These are phyloP conservation scores for Penicillium sp. DNA, from an alignment of 2,329 filamentous ascomycete species.

Conservation along the genomic window DNA sequence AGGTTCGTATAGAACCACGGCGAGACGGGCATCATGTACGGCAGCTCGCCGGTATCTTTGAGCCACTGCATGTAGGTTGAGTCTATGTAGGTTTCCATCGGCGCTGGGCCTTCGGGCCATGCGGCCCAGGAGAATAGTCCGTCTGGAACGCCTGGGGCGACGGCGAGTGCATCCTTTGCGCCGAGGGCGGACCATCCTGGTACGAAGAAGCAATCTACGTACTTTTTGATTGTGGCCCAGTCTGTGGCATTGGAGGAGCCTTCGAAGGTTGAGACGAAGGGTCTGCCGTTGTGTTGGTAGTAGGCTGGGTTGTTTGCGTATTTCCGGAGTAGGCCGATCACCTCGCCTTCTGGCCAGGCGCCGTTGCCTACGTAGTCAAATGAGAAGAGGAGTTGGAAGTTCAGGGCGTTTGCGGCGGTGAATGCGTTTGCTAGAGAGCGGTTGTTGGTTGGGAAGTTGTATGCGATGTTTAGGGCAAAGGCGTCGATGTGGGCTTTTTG, in stretches of 20 bases:
- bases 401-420: not conserved
- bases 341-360: conserved; percentile 3
- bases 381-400: conserved; percentile 7
- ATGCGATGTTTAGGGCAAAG: conserved; percentile 42
- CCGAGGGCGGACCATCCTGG: conserved; percentile 47
- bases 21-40: conserved; percentile 56
- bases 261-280: conserved; percentile 43
- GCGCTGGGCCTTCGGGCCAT: conserved; percentile 5
- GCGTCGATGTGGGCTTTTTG: conserved; percentile 40
- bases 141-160: conserved; percentile 9
- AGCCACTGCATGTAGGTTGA: conserved; percentile 9
- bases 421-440: conserved; percentile 5
- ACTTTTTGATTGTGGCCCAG: conserved; percentile 45
- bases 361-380: conserved; percentile 10
- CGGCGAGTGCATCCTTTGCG: conserved; percentile 24
- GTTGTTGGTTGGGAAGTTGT: conserved; percentile 9
- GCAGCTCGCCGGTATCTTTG: not conserved
- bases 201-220: conserved; percentile 44
- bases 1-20: conserved; percentile 60
- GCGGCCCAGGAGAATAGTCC: conserved; percentile 9
- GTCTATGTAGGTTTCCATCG: conserved; percentile 6
- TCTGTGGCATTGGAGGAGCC: conserved; percentile 43
- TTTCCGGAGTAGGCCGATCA: not conserved
- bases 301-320: conserved; percentile 3
- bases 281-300: conserved; percentile 6